phyloP scores from a whole-genome alignment of 1,284 basidiomycete species.

The Naganishia sp. region DNA sequence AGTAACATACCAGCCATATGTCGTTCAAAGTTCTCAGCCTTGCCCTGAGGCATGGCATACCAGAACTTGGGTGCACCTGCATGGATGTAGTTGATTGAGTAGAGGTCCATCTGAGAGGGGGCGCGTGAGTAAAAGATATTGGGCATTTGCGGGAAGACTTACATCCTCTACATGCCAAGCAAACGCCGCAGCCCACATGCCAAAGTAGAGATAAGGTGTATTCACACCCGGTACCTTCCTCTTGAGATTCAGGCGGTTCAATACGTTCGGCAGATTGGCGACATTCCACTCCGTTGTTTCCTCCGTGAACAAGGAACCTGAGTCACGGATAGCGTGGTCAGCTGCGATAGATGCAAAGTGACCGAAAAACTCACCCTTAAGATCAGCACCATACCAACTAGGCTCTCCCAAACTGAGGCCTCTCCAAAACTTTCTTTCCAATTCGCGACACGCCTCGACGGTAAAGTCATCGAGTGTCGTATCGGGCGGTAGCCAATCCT shows the following conservation, averaged over 20 bases:
- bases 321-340: not conserved
- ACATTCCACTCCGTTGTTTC: constrained; percentile 89
- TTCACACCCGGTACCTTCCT: constrained; percentile 84
- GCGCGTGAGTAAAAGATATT: not conserved
- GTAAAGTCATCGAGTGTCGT: constrained; percentile 75
- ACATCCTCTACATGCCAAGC: constrained; percentile 95
- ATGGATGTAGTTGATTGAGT: constrained; percentile 98
- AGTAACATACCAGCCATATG: constrained; percentile 69
- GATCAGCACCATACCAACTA: constrained; percentile 96
- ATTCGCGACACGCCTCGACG: constrained; percentile 76
- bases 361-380: constrained; percentile 62
- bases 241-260: constrained; percentile 73
- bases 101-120: constrained; percentile 76
- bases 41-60: constrained; percentile 91
- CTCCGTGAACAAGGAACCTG: constrained; percentile 79
- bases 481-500: constrained; percentile 74
- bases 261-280: constrained; percentile 79
- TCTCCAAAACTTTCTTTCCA: constrained; percentile 92
- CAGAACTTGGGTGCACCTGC: constrained; percentile 95
- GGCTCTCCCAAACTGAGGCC: constrained; percentile 71
- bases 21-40: constrained; percentile 73
- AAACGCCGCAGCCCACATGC: constrained; percentile 98
- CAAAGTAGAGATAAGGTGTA: constrained; percentile 96
- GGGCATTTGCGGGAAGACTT: constrained; percentile 31
- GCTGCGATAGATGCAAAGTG: not conserved